phyloP scores from a whole-genome alignment of 2,329 filamentous ascomycete genomes.

The Dryadomyces quercivorus region DNA sequence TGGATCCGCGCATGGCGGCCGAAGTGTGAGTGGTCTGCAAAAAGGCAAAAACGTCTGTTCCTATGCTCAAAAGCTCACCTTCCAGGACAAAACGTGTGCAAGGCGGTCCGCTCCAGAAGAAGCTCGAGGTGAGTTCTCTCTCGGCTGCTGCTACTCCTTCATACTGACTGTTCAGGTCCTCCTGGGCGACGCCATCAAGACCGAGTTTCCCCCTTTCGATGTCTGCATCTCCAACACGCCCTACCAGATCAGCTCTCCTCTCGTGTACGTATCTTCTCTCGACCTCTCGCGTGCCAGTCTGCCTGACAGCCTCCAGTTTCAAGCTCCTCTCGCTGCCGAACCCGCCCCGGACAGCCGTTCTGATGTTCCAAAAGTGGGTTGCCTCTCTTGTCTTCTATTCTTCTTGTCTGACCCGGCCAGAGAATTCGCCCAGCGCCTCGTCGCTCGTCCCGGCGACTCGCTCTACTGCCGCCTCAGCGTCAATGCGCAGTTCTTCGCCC shows the following conservation, averaged over 20 bases:
- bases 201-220: slow-evolving; percentile 47
- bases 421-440: slow-evolving; percentile 83
- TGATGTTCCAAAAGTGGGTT: slow-evolving; percentile 54
- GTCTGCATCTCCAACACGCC: slow-evolving; percentile 71
- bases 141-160: not conserved
- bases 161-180: slow-evolving; percentile 22
- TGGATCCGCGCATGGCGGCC: slow-evolving; percentile 93
- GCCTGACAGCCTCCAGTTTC: slow-evolving; percentile 44
- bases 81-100: slow-evolving; percentile 69
- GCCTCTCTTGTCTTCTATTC: not conserved
- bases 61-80: slow-evolving; percentile 37
- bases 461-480: slow-evolving; percentile 85
- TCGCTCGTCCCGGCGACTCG: slow-evolving; percentile 76
- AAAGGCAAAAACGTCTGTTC: too few relatives aligned
- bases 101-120: slow-evolving; percentile 71
- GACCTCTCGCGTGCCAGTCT: too few relatives aligned
- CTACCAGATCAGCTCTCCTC: slow-evolving; percentile 74
- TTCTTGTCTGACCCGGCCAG: slow-evolving; percentile 24
- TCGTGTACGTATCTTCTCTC: slow-evolving; percentile 36
- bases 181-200: slow-evolving; percentile 89
- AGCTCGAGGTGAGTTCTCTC: slow-evolving; percentile 54
- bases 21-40: slow-evolving; percentile 52
- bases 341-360: slow-evolving; percentile 62
- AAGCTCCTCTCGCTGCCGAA: slow-evolving; percentile 68
- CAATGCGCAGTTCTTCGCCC: slow-evolving; percentile 81